Evolutionary conservation across 495 filamentous ascomycete genomes (phyloP).

Genomic region (Parachaetomium inaequale): DNA sequence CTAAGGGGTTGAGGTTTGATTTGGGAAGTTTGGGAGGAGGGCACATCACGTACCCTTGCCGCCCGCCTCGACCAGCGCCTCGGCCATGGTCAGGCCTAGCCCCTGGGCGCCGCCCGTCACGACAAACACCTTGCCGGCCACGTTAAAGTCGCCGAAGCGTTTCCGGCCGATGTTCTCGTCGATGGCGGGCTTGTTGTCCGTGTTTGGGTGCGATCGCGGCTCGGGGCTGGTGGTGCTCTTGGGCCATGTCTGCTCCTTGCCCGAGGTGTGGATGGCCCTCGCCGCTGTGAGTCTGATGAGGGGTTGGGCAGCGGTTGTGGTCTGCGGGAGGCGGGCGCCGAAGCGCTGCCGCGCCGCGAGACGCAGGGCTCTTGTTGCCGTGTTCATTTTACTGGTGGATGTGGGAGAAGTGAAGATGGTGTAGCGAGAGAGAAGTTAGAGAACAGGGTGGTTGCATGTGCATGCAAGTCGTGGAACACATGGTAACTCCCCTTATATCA

Average conservation of each 20-base stretch:
- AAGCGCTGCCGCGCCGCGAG: conserved; percentile 6
- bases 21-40: not conserved
- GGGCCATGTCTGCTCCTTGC: not conserved
- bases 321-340: not conserved
- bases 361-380: conserved; percentile 3
- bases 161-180: conserved; percentile 25
- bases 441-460: too few relatives aligned
- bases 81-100: conserved; percentile 62
- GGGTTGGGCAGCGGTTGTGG: not conserved
- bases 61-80: conserved; percentile 67
- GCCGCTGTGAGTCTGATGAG: not conserved
- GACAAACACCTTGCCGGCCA: conserved; percentile 55
- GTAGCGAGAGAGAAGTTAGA: too few relatives aligned
- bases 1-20: too few relatives aligned
- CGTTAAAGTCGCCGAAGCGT: conserved; percentile 46
- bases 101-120: conserved; percentile 63
- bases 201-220: not conserved
- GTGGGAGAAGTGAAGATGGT: not conserved
- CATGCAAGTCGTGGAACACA: too few relatives aligned
- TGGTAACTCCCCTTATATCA: too few relatives aligned
- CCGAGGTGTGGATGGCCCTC: conserved; percentile 4
- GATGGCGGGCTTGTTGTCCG: not conserved
- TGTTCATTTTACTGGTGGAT: conserved; percentile 5
- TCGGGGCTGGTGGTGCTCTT: not conserved
- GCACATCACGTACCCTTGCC: conserved; percentile 50